A percentile compares a stretch with the other conserved stretches of the same genome.
phyloP scores from a whole-genome alignment of 352 stramenopile species.

The Pythium coloratum region DNA sequence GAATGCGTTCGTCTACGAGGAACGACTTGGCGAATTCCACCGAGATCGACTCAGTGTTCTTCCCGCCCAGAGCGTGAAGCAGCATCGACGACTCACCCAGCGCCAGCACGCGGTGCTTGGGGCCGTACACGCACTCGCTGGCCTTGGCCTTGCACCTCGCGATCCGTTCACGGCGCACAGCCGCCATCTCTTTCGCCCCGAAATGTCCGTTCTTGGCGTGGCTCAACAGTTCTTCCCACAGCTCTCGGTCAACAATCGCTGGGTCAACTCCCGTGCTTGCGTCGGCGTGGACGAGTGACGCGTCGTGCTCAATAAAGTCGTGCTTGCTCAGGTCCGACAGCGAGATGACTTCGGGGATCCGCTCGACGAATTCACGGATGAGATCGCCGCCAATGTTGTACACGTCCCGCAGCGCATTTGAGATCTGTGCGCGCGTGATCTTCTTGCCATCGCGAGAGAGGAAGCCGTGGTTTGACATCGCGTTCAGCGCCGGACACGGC shows the following conservation, averaged over 20 bases:
- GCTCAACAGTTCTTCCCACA: constrained; percentile 10
- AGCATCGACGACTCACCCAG: constrained; percentile 34
- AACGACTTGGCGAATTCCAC: constrained; percentile 24
- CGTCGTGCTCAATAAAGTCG: constrained; percentile 35
- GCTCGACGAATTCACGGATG: constrained; percentile 27
- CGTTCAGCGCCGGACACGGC: constrained; percentile 33
- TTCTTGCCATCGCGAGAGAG: constrained; percentile 49
- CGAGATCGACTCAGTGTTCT: constrained; percentile 20
- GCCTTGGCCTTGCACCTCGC: background rate
- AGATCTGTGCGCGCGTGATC: constrained; percentile 28
- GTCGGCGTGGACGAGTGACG: constrained; percentile 35
- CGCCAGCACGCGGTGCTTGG: constrained; percentile 23
- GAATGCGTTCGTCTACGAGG: constrained; percentile 32
- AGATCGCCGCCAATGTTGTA: constrained; percentile 45
- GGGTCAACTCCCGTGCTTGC: constrained; percentile 36
- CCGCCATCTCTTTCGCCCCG: background rate
- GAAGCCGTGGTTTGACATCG: constrained; percentile 44
- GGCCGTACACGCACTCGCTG: background rate
- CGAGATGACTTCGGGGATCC: constrained; percentile 31
- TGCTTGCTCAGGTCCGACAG: constrained; percentile 43
- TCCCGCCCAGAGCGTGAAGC: constrained; percentile 24
- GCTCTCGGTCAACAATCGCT: constrained; percentile 22
- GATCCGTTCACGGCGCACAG: background rate
- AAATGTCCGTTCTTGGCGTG: background rate
- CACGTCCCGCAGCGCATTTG: constrained; percentile 36